Conservation (phyloP, 352 stramenopile species). For the Globisporangium mamillatum region DNA sequence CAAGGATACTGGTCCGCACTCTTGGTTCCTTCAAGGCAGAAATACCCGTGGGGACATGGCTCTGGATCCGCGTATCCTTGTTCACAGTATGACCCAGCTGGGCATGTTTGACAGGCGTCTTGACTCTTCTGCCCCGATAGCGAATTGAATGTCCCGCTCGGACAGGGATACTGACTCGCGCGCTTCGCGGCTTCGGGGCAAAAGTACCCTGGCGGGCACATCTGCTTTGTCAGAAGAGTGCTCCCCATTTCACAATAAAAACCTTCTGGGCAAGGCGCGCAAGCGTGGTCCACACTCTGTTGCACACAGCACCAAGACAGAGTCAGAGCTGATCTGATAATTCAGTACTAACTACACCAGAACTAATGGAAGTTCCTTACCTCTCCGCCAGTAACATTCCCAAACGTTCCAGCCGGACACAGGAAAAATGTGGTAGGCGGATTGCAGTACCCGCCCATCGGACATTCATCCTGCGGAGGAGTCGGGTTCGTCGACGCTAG, state of each 20-base stretch:
- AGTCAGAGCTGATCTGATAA: not conserved
- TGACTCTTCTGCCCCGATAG: conserved; percentile 43
- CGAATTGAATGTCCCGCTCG: conserved; percentile 79
- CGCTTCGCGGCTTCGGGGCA: conserved; percentile 71
- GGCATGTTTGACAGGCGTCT: conserved; percentile 56
- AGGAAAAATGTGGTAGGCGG: conserved; percentile 78
- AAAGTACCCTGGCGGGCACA: conserved; percentile 63
- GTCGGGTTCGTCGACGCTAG: conserved; percentile 77
- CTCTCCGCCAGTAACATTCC: conserved; percentile 77
- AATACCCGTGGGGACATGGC: conserved; percentile 78
- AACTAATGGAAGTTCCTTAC: conserved; percentile 20
- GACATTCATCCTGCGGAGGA: conserved; percentile 81
- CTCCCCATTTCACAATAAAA: conserved; percentile 80
- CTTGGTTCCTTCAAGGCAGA: conserved; percentile 71
- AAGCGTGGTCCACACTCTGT: conserved; percentile 79
- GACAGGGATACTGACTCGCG: conserved; percentile 76
- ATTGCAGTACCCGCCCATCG: conserved; percentile 88
- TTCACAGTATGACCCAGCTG: conserved; percentile 62
- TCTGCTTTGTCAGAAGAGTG: conserved; percentile 57
- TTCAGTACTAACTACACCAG: not conserved
- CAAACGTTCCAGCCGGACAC: conserved; percentile 86
- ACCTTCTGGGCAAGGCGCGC: conserved; percentile 63
- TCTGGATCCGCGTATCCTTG: conserved; percentile 42
- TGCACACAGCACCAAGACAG: not conserved
- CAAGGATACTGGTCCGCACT: conserved; percentile 78